Evolutionary conservation across 2,329 filamentous ascomycete species (phyloP), one percentile per base, ranked within the genome.

Genomic region (Trichoderma semiorbis): DNA sequence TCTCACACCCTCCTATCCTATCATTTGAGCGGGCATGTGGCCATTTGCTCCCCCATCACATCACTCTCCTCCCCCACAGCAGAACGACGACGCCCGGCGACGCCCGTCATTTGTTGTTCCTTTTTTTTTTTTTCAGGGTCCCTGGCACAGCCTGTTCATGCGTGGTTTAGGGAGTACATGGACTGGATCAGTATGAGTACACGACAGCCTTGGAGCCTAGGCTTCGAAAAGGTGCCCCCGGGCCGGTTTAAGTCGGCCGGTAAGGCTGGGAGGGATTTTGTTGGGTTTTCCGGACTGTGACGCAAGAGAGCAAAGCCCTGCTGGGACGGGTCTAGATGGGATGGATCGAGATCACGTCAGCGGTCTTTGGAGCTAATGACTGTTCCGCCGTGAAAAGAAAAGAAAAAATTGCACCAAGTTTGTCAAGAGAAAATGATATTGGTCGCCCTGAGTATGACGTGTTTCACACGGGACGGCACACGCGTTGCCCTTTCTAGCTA

Each of bases 281-380:
- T 66, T 66, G 63, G 47, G 26, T 16, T 34, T 66, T n/a, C 47
- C 14, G 63, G 63, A 28, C 14, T 66, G 63, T 64, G 62, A 50
- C 30, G 26, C 39, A 47, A n/a, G 12, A 32, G 7, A 18, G 14
- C 16, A 43, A 43, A 43, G 18, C 18, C 39, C 39, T 43, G 39
- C 39, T 43, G 39, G n/a, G n/a, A 61, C n/a, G 21, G 62, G 32
- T 21, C 47, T 57, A 21, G 24, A 24, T 43, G 26, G 57, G 39
- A 53, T 28, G 66, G 66, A 69, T 69, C 57, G 55, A 69, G 66
- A 69, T 69, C 66, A 69, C 66, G 66, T 69, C 66, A 69, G 66
- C 66, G 58, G 21, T 36, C 39, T 34, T 30, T 57, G 53, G 39
- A 60, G 36, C 43, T 47, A 55, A 43, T 28, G 36, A 1, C n/a